A percentile compares a stretch with the other conserved stretches of the same genome.
These are phyloP conservation scores for Lycium barbarum DNA, from an alignment of 257 asterid genomes.

Conservation along the genomic window DNA sequence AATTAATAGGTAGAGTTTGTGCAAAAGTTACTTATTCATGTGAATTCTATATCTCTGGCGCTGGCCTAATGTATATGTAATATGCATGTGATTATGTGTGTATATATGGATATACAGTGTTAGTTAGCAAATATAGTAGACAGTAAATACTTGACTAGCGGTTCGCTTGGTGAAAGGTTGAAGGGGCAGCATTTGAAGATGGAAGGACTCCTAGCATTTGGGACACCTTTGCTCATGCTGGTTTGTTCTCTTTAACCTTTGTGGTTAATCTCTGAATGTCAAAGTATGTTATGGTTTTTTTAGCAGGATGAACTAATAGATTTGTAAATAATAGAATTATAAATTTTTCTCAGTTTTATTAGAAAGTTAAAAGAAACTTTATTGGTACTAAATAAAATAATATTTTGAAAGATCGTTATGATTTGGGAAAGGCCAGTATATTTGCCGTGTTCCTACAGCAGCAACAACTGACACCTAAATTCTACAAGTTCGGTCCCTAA, in stretches of 20 bases:
- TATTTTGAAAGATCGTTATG: not conserved
- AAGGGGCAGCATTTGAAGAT: slow-evolving; percentile 56
- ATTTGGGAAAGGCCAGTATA: not conserved
- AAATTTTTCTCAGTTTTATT: not conserved
- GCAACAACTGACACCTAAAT: not conserved
- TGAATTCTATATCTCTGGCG: not conserved
- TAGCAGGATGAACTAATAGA: not conserved
- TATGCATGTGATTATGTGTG: too few relatives aligned
- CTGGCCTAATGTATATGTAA: too few relatives aligned
- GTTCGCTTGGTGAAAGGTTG: slow-evolving; percentile 30
- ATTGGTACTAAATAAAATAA: not conserved
- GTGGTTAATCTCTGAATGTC: not conserved
- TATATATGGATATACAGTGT: not conserved
- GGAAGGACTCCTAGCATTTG: slow-evolving; percentile 59
- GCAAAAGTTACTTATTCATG: not conserved
- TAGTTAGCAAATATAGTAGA: not conserved
- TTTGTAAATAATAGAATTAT: not conserved
- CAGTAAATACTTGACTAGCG: not conserved
- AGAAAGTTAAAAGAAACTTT: not conserved
- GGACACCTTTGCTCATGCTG: slow-evolving; percentile 56
- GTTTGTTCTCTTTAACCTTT: slow-evolving; percentile 32
- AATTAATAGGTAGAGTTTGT: not conserved
- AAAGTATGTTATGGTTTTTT: too few relatives aligned
- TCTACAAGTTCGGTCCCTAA: not conserved
- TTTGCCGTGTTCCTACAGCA: not conserved